Evolutionary conservation across 257 asterid species (phyloP).

Genomic region (Gynochthodes officinalis): DNA sequence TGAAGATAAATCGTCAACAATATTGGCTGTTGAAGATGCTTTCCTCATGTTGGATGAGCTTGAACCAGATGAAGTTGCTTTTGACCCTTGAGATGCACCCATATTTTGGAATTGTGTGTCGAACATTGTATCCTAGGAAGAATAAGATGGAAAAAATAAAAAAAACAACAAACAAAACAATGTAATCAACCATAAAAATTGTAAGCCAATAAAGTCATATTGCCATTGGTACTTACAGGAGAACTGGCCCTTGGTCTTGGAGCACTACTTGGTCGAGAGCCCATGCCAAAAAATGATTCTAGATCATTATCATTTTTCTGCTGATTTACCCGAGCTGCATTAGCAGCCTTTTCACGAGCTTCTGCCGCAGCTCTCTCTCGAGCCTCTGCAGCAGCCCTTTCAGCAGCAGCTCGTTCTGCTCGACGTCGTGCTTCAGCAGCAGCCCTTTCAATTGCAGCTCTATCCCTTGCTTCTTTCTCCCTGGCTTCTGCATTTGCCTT

Average conservation of each 20-base stretch:
- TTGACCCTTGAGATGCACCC: constrained; percentile 64
- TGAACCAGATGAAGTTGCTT: constrained; percentile 56
- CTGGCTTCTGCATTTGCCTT: constrained; percentile 59
- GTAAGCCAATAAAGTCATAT: constrained; percentile 10
- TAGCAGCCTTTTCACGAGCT: constrained; percentile 76
- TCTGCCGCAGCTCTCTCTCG: constrained; percentile 89
- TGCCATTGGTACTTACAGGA: constrained; percentile 50
- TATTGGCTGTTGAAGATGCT: constrained; percentile 67
- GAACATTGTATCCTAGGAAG: constrained; percentile 64
- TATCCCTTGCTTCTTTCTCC: constrained; percentile 73
- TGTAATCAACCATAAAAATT: constrained; percentile 1
- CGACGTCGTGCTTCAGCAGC: constrained; percentile 82
- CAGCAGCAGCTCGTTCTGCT: constrained; percentile 86
- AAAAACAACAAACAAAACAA: no score
- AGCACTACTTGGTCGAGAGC: constrained; percentile 77
- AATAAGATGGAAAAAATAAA: constrained; percentile 10
- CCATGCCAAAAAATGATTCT: constrained; percentile 83
- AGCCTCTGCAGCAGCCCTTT: constrained; percentile 91
- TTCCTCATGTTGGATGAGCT: constrained; percentile 71
- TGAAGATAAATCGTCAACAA: constrained; percentile 91
- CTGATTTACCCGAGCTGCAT: constrained; percentile 71
- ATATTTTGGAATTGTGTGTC: constrained; percentile 61
- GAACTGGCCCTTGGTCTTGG: constrained; percentile 70
- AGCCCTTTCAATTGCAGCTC: constrained; percentile 84
- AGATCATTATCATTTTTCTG: constrained; percentile 78